Evolutionary conservation across 768 basidiomycete genomes (phyloP), one percentile per base, ranked within the genome.

Genomic region (Tricholomella constricta): DNA sequence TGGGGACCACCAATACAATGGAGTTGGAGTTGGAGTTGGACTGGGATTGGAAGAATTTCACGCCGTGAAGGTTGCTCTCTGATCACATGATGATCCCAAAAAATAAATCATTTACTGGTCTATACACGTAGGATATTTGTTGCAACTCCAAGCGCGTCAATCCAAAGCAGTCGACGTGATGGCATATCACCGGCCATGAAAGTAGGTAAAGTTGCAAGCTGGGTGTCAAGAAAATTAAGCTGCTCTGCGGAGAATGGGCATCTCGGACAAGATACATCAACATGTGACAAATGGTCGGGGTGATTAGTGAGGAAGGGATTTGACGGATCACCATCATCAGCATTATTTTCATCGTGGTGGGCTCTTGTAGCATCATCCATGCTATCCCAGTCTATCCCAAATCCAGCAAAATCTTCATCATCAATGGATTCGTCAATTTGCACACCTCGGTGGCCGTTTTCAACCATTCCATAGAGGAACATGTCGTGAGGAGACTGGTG

Each of bases 401-500:
- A 69, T 3, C 37, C 54, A 2, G 51, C 48, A 12, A 55, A 11
- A 17, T 69, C 58, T 15, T 54, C 59, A 23, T 48, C 38, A 41
- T 38, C n/a, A 7, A 17, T 20, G 6, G 51, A 32, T 26, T 44
- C 44, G n/a, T n/a, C n/a, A n/a, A n/a, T n/a, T n/a, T n/a, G n/a
- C n/a, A 69, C 40, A 1, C 70, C 71, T 5, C 62, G 60, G 2
- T 60, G 34, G 2, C 72, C 72, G 31, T 73, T 46, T 32, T 62
- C 32, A 1, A 70, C 9, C 63, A 72, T 68, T 14, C 69, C 66
- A 52, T 69, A 72, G 7, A 62, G 34, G 47, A 61, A 70, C 60
- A 74, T 62, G 12, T 73, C 64, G 2, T 48, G 48, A 0, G 72
- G 71, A 9, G 41, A 64, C 0, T 55, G 50, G 22, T 57, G 43